Percentiles rank a stretch among this genome's conserved stretches.
These are phyloP conservation scores for Coemansia sp. DNA, from an alignment of 192 early-diverging fungal species.

Conservation along the genomic window DNA sequence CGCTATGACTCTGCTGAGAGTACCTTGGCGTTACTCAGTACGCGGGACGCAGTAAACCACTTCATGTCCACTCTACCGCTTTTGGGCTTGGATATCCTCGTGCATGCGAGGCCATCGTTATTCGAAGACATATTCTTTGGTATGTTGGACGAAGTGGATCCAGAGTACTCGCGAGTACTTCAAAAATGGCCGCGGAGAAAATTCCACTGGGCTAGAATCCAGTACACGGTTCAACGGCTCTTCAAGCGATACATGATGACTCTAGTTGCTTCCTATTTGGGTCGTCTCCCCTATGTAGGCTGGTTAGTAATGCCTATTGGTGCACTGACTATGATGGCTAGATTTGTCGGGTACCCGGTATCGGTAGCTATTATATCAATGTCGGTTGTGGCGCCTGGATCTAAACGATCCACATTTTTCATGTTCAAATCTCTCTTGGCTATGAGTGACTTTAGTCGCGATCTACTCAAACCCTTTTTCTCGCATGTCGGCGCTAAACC, in stretches of 20 bases:
- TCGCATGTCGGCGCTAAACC: constrained; percentile 47
- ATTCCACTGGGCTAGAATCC: constrained; percentile 46
- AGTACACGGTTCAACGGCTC: constrained; percentile 37
- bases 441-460: constrained; percentile 51
- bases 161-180: constrained; percentile 38
- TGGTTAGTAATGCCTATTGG: constrained; percentile 50
- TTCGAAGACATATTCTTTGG: constrained; percentile 46
- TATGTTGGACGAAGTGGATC: constrained; percentile 46
- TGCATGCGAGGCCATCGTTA: constrained; percentile 29
- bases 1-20: constrained; percentile 39
- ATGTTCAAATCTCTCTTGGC: constrained; percentile 55
- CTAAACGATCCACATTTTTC: constrained; percentile 33
- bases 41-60: constrained; percentile 37
- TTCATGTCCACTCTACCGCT: constrained; percentile 47
- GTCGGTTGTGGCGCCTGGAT: constrained; percentile 36
- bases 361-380: constrained; percentile 27
- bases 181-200: constrained; percentile 38
- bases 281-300: constrained; percentile 37
- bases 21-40: constrained; percentile 43
- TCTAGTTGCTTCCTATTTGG: constrained; percentile 30
- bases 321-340: constrained; percentile 42
- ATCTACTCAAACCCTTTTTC: constrained; percentile 50
- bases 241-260: constrained; percentile 49
- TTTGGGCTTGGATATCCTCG: constrained; percentile 45
- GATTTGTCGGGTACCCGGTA: constrained; percentile 47